phyloP scores from a whole-genome alignment of 306 rosid species.

The Mimosa bimucronata region DNA sequence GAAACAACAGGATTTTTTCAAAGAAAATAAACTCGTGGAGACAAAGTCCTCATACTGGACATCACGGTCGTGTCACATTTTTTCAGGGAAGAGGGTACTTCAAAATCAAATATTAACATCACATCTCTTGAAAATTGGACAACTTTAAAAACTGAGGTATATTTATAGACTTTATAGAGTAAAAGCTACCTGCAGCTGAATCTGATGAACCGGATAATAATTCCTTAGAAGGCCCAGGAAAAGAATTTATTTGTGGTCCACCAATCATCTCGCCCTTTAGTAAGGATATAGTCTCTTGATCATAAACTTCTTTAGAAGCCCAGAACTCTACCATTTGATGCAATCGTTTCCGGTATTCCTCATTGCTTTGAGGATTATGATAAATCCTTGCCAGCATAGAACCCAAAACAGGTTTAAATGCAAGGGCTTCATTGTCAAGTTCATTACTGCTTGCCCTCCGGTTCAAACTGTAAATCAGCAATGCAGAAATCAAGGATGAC shows the following conservation, averaged over 20 bases:
- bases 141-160: background rate
- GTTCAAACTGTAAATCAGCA: slow-evolving; percentile 59
- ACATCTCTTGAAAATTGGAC: slow-evolving; percentile 27
- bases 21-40: background rate
- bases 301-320: slow-evolving; percentile 81
- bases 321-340: slow-evolving; percentile 94
- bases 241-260: slow-evolving; percentile 66
- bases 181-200: slow-evolving; percentile 60
- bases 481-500: slow-evolving; percentile 36
- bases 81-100: slow-evolving; percentile 4
- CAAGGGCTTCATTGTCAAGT: slow-evolving; percentile 86
- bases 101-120: background rate
- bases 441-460: slow-evolving; percentile 60
- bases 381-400: slow-evolving; percentile 92
- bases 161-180: slow-evolving; percentile 23
- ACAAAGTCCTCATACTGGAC: slow-evolving; percentile 10
- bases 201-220: slow-evolving; percentile 59
- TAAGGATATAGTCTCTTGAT: slow-evolving; percentile 71
- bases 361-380: slow-evolving; percentile 89
- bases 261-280: slow-evolving; percentile 76
- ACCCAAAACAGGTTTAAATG: slow-evolving; percentile 84
- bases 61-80: background rate
- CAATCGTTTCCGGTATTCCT: slow-evolving; percentile 81
- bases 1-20: slow-evolving; percentile 21
- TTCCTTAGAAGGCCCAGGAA: slow-evolving; percentile 65